phyloP scores from a whole-genome alignment of 805 yeast species.

The Ogataea chonburiensis region DNA sequence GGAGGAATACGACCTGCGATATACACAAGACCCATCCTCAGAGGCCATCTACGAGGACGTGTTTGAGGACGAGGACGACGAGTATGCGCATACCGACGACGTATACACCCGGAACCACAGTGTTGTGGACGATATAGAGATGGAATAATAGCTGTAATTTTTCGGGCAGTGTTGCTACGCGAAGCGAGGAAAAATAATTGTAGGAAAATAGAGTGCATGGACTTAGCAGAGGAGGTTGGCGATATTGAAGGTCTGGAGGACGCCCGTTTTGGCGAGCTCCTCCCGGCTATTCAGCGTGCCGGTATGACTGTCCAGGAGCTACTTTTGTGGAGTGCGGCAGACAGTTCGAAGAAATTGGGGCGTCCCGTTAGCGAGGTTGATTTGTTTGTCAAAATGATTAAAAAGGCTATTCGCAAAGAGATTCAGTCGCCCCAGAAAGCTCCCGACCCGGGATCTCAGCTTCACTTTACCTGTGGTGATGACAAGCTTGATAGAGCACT shows the following conservation, averaged over 20 bases:
- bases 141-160: constrained; percentile 12
- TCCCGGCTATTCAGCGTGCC: constrained; percentile 28
- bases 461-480: constrained; percentile 53
- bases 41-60: constrained; percentile 34
- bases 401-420: constrained; percentile 7
- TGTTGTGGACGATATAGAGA: constrained; percentile 42
- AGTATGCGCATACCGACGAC: constrained; percentile 32
- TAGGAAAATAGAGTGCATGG: constrained; percentile 15
- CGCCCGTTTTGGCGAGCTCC: constrained; percentile 31
- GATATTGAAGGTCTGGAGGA: constrained; percentile 35
- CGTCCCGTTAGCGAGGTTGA: constrained; percentile 35
- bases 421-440: constrained; percentile 7
- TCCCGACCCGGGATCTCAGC: background rate
- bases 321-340: constrained; percentile 36
- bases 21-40: constrained; percentile 22
- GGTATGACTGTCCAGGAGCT: constrained; percentile 42
- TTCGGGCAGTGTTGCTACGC: constrained; percentile 7
- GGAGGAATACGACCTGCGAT: constrained; percentile 38
- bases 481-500: constrained; percentile 46
- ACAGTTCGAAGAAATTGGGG: constrained; percentile 34
- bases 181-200: constrained; percentile 1
- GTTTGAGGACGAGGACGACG: constrained; percentile 40
- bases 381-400: constrained; percentile 19
- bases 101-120: constrained; percentile 35
- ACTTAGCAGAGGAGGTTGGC: constrained; percentile 18